Conservation (phyloP, 768 basidiomycete genomes). For the Lentinula sp. region DNA sequence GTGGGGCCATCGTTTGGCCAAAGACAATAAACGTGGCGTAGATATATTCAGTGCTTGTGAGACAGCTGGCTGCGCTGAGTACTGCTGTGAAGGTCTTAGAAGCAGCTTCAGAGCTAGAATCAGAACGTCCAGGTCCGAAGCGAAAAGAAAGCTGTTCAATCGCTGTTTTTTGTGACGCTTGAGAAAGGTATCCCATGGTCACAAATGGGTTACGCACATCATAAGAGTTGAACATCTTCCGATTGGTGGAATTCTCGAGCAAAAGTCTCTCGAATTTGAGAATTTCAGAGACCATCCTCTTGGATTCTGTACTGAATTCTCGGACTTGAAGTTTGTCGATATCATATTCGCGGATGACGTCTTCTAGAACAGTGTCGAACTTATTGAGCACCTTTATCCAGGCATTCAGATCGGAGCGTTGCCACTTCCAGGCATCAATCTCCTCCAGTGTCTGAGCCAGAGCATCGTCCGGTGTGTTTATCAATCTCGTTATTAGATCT, state of each 20-base stretch:
- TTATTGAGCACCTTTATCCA: conserved; percentile 97
- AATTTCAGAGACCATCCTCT: conserved; percentile 73
- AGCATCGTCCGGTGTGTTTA: conserved; percentile 63
- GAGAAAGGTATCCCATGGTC: conserved; percentile 6
- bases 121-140: conserved; percentile 85
- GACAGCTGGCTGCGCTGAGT: conserved; percentile 81
- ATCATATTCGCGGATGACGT: conserved; percentile 76
- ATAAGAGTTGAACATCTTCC: conserved; percentile 94
- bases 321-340: conserved; percentile 80
- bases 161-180: conserved; percentile 44
- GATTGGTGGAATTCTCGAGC: conserved; percentile 95
- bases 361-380: conserved; percentile 86
- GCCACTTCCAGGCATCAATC: conserved; percentile 88
- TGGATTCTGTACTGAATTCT: conserved; percentile 69
- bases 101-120: conserved; percentile 79
- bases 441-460: conserved; percentile 59
- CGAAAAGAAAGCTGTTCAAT: conserved; percentile 80
- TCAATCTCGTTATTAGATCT: conserved; percentile 69
- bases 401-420: conserved; percentile 91
- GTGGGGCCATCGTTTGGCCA: conserved; percentile 82
- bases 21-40: conserved; percentile 71
- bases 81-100: conserved; percentile 92
- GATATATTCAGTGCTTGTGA: conserved; percentile 80
- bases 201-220: conserved; percentile 62
- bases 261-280: conserved; percentile 85